Evolutionary conservation across 2,329 filamentous ascomycete genomes (phyloP), one percentile per base, ranked within the genome.

Genomic region (Leptosphaerulina australis): DNA sequence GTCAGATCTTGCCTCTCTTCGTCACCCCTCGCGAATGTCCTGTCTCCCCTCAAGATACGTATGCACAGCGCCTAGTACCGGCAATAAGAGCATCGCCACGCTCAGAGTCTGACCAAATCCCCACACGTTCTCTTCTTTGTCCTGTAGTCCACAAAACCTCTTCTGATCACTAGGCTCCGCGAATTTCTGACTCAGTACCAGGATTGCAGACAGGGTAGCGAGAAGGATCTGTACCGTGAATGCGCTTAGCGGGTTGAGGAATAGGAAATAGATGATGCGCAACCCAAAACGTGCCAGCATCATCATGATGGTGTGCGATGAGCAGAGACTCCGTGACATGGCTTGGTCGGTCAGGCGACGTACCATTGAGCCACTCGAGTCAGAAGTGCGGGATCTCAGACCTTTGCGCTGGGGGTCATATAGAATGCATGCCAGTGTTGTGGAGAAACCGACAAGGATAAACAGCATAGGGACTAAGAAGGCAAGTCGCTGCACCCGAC

Each of bases 21-120:
- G 5, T 41, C 41, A 41, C 12, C 26, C 37, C 17, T 37, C 10
- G 14, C 47, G 15, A 18, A 70, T 66, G 43, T 64, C 54, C 29
- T 67, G 60, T 29, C 60, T 55, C 1, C 60, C 65, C 43, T 70
- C 65, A 3, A 69, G 40, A 52, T 65, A 69, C 15, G 60, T 62
- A 37, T 69, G 62, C 9, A 52, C 29, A 3, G 65, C 66, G 22
- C 58, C 62, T 50, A 69, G 56, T 7, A 58, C 59, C 1, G 64
- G 67, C 6, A 68, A 21, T 25, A 67, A 28, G 38, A 68, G 43
- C 63, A 70, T 67, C 2, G 62, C 60, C 18, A 68, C 59, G 50
- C 62, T 66, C 51, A 70, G 31, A 15, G 64, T 70, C 50, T 69
- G 64, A 5, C 67, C 62, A 38, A 69, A 69, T 3, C 64, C 63